phyloP scores from a whole-genome alignment of 768 basidiomycete genomes.

The Rossbeevera mucosa region DNA sequence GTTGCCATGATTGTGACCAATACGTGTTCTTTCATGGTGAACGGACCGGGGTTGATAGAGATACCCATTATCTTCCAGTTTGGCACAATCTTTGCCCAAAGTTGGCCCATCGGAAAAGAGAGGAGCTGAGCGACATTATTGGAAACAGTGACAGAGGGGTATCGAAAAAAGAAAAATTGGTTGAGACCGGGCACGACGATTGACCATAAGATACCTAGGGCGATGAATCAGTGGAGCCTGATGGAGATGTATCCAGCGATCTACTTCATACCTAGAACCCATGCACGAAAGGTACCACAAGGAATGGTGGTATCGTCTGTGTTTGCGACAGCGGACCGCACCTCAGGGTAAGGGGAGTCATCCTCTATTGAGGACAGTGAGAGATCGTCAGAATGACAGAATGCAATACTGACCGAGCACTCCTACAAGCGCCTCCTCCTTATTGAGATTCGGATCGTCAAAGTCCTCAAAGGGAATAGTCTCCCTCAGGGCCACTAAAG shows the following conservation, averaged over 20 bases:
- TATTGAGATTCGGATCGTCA: constrained; percentile 38
- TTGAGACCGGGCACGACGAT: constrained; percentile 68
- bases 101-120: constrained; percentile 62
- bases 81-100: constrained; percentile 56
- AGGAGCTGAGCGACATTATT: constrained; percentile 70
- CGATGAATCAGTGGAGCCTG: not conserved
- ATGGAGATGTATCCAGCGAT: not conserved
- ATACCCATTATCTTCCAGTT: constrained; percentile 50
- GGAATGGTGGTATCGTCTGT: constrained; percentile 68
- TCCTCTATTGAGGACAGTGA: constrained; percentile 39
- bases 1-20: constrained; percentile 70
- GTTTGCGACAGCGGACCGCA: constrained; percentile 72
- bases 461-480: constrained; percentile 22
- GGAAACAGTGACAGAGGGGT: constrained; percentile 42
- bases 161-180: constrained; percentile 74
- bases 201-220: constrained; percentile 43
- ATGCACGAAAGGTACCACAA: constrained; percentile 54
- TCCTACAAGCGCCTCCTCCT: constrained; percentile 22
- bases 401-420: constrained; percentile 18
- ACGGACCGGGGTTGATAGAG: constrained; percentile 69
- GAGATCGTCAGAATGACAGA: constrained; percentile 12
- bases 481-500: constrained; percentile 1
- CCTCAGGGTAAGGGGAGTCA: constrained; percentile 84
- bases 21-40: constrained; percentile 71
- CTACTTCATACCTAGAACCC: constrained; percentile 43